These are phyloP conservation scores for Chlamydomonas sp. DNA, from an alignment of 139 green algal genomes.

Conservation along the genomic window DNA sequence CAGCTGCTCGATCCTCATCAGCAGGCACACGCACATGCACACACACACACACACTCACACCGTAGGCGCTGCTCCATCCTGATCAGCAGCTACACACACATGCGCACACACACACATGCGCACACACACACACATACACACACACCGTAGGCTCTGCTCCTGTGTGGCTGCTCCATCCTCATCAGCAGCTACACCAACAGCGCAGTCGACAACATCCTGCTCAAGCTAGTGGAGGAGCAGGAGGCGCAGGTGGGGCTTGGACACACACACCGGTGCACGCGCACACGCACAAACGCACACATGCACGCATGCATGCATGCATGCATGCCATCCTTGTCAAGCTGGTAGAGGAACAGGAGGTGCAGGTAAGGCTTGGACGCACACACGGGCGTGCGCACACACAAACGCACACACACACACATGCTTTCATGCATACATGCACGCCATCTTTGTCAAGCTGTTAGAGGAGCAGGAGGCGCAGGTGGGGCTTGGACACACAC, in stretches of 20 bases:
- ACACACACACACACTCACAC: neutral
- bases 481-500: too few species aligned
- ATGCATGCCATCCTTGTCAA: neutral
- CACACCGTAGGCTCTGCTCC: slow-evolving; percentile 41
- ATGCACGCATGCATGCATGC: neutral
- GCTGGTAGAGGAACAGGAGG: neutral
- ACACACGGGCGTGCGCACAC: too few species aligned
- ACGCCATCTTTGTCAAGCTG: slow-evolving; percentile 75
- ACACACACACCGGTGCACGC: neutral
- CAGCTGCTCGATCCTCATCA: neutral
- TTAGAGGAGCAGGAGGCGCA: slow-evolving; percentile 6
- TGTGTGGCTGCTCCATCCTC: slow-evolving; percentile 56
- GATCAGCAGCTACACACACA: too few species aligned
- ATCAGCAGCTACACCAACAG: slow-evolving; percentile 94
- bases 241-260: too few species aligned
- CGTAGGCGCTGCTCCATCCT: neutral
- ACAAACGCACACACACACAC: too few species aligned
- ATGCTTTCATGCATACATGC: too few species aligned
- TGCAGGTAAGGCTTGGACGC: neutral
- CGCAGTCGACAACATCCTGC: slow-evolving; percentile 93
- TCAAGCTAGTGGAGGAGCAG: slow-evolving; percentile 56
- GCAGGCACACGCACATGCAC: neutral
- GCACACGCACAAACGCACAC: neutral
- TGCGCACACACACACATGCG: too few species aligned
- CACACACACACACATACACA: too few species aligned